phyloP scores from a whole-genome alignment of 805 yeast species.

The Kodamaea restingae region DNA sequence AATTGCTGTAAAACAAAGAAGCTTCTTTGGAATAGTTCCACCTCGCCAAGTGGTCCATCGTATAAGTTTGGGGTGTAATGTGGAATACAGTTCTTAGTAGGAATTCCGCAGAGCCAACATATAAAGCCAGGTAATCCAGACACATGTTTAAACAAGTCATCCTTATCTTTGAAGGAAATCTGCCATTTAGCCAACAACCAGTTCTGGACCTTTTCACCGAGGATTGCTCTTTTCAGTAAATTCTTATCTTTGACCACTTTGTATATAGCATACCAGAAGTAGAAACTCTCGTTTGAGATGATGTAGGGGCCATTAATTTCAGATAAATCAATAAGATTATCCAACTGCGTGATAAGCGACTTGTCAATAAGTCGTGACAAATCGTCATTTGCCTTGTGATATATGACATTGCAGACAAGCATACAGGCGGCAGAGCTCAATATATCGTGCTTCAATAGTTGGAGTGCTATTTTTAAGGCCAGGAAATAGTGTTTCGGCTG shows the following conservation, averaged over 20 bases:
- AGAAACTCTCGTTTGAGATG: conserved; percentile 44
- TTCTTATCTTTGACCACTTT: conserved; percentile 32
- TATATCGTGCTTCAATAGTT: conserved; percentile 29
- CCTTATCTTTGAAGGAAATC: conserved; percentile 28
- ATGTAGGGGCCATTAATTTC: conserved; percentile 59
- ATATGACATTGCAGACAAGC: conserved; percentile 19
- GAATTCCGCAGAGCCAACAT: conserved; percentile 41
- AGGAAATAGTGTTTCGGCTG: conserved; percentile 13
- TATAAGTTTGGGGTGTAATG: conserved; percentile 1
- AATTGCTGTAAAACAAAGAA: conserved; percentile 7
- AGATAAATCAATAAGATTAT: conserved; percentile 48
- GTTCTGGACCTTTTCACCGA: conserved; percentile 30
- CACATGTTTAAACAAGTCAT: conserved; percentile 35
- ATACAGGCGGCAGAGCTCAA: conserved; percentile 29
- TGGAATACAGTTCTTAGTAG: background rate
- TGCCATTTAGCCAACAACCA: conserved; percentile 55
- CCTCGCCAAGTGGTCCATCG: conserved; percentile 11
- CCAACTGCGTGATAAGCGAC: conserved; percentile 43
- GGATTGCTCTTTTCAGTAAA: conserved; percentile 22
- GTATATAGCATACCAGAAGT: conserved; percentile 50
- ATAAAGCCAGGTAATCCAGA: conserved; percentile 33
- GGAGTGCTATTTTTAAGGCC: conserved; percentile 32
- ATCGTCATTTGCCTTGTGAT: conserved; percentile 8
- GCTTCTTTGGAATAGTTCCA: conserved; percentile 4
- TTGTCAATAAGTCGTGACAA: conserved; percentile 29